phyloP scores from a whole-genome alignment of 371 early-diverging fungal genomes.

The Dinochytrium kinnereticum region DNA sequence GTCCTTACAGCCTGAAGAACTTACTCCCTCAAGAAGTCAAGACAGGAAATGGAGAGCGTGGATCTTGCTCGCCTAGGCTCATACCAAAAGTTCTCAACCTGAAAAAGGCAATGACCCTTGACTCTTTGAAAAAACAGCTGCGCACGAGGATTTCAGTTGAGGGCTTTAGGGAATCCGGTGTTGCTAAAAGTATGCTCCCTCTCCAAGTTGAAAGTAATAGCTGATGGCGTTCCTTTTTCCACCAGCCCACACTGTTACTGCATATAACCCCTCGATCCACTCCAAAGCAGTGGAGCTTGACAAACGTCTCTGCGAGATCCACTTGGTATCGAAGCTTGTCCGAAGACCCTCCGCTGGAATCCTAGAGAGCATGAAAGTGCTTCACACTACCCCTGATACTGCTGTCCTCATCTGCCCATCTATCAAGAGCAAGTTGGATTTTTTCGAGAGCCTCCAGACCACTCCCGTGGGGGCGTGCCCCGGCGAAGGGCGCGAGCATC shows the following conservation, averaged over 20 bases:
- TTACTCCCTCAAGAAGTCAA: no score
- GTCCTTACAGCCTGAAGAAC: no score
- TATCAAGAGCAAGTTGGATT: neutral
- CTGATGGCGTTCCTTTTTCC: neutral
- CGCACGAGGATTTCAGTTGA: conserved; percentile 14
- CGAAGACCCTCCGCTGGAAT: conserved; percentile 4
- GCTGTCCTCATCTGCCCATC: conserved; percentile 5
- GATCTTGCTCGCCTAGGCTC: conserved; percentile 8
- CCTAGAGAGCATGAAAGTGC: conserved; percentile 19
- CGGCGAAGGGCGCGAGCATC: neutral
- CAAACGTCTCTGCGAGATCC: conserved; percentile 15
- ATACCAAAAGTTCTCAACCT: conserved; percentile 3
- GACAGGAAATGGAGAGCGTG: no score
- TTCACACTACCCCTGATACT: neutral
- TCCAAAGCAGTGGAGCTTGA: conserved; percentile 17
- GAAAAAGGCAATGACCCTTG: conserved; percentile 8
- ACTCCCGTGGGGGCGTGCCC: neutral
- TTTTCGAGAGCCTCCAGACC: neutral
- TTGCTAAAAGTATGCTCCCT: conserved; percentile 11
- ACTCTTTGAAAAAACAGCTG: conserved; percentile 11
- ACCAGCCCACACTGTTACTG: conserved; percentile 15
- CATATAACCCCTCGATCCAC: conserved; percentile 18
- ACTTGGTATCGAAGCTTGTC: conserved; percentile 15
- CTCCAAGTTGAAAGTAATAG: neutral
- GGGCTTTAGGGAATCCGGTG: conserved; percentile 3